Conservation (phyloP, 768 basidiomycete genomes). For the Tulasnella sp. region DNA sequence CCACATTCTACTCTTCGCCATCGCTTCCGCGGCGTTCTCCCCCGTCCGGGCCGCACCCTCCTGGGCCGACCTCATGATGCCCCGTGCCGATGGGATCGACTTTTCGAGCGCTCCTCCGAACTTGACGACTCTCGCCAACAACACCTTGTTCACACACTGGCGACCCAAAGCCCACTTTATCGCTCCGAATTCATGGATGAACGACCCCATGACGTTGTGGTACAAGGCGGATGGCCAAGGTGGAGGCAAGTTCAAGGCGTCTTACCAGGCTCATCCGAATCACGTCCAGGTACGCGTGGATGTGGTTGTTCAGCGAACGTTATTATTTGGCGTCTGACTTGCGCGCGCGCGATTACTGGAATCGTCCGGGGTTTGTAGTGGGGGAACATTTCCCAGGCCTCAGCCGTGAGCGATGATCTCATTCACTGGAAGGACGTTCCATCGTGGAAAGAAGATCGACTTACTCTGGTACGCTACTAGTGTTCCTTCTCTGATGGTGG, state of each 20-base stretch:
- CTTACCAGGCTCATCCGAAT: not conserved
- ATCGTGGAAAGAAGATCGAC: not conserved
- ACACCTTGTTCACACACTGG: not conserved
- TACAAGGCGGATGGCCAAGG: not conserved
- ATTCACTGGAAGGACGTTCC: not conserved
- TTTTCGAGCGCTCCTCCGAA: not conserved
- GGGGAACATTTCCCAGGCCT: not conserved
- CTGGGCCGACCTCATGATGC: not conserved
- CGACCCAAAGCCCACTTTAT: not conserved
- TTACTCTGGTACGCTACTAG: not conserved
- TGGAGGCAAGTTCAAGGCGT: not conserved
- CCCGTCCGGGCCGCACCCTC: not conserved
- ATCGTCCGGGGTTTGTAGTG: not conserved
- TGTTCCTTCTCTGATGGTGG: too few relatives aligned
- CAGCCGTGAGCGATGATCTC: not conserved
- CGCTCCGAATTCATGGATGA: not conserved
- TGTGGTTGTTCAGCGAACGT: not conserved
- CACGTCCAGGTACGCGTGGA: not conserved
- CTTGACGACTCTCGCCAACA: not conserved
- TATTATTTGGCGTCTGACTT: not conserved
- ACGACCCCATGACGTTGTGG: not conserved
- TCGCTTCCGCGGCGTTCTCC: not conserved
- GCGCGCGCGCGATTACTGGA: not conserved
- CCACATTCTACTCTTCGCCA: not conserved
- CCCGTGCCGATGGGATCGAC: not conserved